phyloP scores from a whole-genome alignment of 169 alveolate species.

The Plasmodium berghei region DNA sequence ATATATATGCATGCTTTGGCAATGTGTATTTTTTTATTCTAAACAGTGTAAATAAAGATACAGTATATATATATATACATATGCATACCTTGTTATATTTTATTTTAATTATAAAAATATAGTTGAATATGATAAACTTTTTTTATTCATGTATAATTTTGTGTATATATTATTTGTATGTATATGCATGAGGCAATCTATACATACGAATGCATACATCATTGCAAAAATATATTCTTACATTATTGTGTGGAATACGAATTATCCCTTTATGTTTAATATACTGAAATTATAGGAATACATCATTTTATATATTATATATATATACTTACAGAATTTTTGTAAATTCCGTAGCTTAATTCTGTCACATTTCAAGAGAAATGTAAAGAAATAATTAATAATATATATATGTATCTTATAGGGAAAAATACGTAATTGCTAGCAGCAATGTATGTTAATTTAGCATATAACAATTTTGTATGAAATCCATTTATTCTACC shows the following conservation, averaged over 20 bases:
- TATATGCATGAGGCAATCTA: background rate
- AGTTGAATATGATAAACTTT: conserved; percentile 8
- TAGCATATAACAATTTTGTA: too few relatives aligned
- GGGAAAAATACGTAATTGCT: too few relatives aligned
- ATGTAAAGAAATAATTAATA: conserved; percentile 10
- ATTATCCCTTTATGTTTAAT: too few relatives aligned
- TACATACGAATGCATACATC: background rate
- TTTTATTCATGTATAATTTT: conserved; percentile 8
- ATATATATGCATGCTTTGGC: conserved; percentile 20
- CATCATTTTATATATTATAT: too few relatives aligned
- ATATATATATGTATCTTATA: too few relatives aligned
- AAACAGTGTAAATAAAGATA: conserved; percentile 4
- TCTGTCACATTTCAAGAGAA: conserved; percentile 6
- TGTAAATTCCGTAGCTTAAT: background rate
- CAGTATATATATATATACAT: background rate
- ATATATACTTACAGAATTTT: background rate
- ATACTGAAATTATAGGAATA: too few relatives aligned
- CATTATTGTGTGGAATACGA: background rate
- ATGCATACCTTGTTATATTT: conserved; percentile 4
- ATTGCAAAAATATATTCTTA: conserved; percentile 7
- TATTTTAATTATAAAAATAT: conserved; percentile 15
- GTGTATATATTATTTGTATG: conserved; percentile 9
- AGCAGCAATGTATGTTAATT: too few relatives aligned
- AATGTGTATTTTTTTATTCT: conserved; percentile 11
- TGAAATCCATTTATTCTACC: too few relatives aligned